Evolutionary conservation across 805 yeast genomes (phyloP).

Genomic region (Komagataella populi): DNA sequence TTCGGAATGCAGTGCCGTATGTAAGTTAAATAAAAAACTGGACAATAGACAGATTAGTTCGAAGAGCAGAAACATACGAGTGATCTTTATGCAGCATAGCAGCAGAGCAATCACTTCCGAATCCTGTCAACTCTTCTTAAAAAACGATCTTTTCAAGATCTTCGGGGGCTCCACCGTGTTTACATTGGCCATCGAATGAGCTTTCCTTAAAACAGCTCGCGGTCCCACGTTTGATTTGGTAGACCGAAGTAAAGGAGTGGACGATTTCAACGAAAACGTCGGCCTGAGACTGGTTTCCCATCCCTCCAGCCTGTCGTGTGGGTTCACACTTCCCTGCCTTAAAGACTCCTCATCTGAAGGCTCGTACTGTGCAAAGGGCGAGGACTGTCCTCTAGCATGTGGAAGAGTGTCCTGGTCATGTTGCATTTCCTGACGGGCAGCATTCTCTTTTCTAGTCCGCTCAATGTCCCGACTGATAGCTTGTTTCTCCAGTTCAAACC

Average conservation of each 20-base stretch:
- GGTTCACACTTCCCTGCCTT: neutral
- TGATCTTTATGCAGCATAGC: too few relatives aligned
- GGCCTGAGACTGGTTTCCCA: neutral
- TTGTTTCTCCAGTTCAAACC: constrained; percentile 18
- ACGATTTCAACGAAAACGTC: neutral
- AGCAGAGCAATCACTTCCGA: too few relatives aligned
- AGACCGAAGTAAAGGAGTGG: neutral
- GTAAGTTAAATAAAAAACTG: too few relatives aligned
- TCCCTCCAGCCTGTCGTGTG: neutral
- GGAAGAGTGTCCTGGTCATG: neutral
- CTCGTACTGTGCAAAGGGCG: neutral
- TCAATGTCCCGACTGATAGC: neutral
- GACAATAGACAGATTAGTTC: too few relatives aligned
- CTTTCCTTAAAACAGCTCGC: neutral
- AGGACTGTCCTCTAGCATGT: neutral
- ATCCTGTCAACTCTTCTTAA: neutral
- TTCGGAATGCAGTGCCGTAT: too few relatives aligned
- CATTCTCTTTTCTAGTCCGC: neutral
- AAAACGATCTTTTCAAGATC: neutral
- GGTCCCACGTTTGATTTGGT: neutral
- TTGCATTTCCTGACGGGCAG: neutral
- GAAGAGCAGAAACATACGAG: too few relatives aligned
- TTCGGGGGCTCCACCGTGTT: neutral
- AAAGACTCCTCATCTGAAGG: neutral
- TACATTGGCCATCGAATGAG: neutral